A percentile compares a stretch with the other conserved stretches of the same genome.
Evolutionary conservation across 2,329 filamentous ascomycete genomes (phyloP).

Genomic region (Aspergillus tamarii): DNA sequence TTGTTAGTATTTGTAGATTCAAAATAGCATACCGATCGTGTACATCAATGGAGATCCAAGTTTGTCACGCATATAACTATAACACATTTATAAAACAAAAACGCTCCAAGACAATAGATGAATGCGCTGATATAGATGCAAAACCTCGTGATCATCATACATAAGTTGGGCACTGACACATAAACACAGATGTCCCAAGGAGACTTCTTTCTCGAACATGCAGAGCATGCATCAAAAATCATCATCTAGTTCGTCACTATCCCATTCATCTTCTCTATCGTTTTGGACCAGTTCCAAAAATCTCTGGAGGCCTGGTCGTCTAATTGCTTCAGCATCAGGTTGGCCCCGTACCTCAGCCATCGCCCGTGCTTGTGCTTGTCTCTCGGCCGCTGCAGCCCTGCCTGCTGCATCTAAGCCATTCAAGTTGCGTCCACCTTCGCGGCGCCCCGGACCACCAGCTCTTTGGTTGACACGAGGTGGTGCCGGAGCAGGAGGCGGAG

Average conservation of each 20-base stretch:
- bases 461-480: slow-evolving; percentile 39
- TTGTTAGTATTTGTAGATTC: neutral
- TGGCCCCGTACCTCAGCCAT: slow-evolving; percentile 42
- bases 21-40: neutral
- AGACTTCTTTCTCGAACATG: neutral
- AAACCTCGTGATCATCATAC: slow-evolving; percentile 6
- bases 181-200: neutral
- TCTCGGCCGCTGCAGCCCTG: slow-evolving; percentile 41
- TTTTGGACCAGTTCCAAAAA: slow-evolving; percentile 56
- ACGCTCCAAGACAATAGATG: neutral
- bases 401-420: slow-evolving; percentile 37
- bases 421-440: slow-evolving; percentile 30
- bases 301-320: slow-evolving; percentile 48
- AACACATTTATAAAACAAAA: neutral
- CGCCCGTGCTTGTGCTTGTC: slow-evolving; percentile 42
- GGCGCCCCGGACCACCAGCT: slow-evolving; percentile 29
- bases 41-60: neutral
- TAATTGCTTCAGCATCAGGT: slow-evolving; percentile 26
- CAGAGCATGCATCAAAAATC: slow-evolving; percentile 26
- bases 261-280: slow-evolving; percentile 63
- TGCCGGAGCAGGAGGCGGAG: slow-evolving; percentile 45
- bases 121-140: slow-evolving; percentile 15
- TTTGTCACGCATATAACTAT: neutral
- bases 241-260: slow-evolving; percentile 60
- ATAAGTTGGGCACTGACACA: slow-evolving; percentile 1